A percentile compares a stretch with the other conserved stretches of the same genome.
Conservation (phyloP, 2,329 filamentous ascomycete genomes). For the Penicillium sp. region DNA sequence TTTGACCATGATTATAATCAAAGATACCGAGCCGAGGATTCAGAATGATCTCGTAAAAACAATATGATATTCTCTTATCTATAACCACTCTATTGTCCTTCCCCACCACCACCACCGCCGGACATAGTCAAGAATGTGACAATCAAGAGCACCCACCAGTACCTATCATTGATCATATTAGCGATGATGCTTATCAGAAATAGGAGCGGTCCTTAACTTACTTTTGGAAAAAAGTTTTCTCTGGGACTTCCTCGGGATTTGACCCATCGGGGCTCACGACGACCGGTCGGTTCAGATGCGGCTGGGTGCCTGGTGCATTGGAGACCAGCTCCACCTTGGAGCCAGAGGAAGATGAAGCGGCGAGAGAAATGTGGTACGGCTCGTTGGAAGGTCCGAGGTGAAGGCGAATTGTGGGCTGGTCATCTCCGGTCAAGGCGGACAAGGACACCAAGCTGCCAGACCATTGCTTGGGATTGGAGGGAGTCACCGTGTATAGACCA, state of each 20-base stretch:
- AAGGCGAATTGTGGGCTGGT: constrained; percentile 38
- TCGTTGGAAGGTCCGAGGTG: constrained; percentile 40
- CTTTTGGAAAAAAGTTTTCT: constrained; percentile 49
- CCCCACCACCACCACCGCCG: constrained; percentile 35
- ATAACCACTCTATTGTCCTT: constrained; percentile 1
- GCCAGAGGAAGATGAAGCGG: constrained; percentile 18
- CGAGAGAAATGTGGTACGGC: constrained; percentile 43
- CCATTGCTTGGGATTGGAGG: constrained; percentile 38
- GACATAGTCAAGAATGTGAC: constrained; percentile 43
- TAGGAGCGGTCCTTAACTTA: constrained; percentile 21
- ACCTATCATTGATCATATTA: constrained; percentile 28
- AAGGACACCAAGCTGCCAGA: constrained; percentile 42
- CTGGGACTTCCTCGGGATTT: constrained; percentile 37
- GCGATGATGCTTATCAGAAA: neutral
- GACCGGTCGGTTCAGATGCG: constrained; percentile 43
- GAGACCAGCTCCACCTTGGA: constrained; percentile 37
- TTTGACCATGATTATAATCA: neutral
- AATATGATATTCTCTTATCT: neutral
- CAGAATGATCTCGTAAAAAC: neutral
- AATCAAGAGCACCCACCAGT: constrained; percentile 50
- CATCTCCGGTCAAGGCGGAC: constrained; percentile 29
- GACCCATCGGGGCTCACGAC: constrained; percentile 41
- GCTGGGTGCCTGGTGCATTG: constrained; percentile 32
- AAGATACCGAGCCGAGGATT: neutral
- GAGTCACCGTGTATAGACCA: constrained; percentile 48